Evolutionary conservation across 208 protist species (phyloP).

Genomic region (Strigomonas galati): DNA sequence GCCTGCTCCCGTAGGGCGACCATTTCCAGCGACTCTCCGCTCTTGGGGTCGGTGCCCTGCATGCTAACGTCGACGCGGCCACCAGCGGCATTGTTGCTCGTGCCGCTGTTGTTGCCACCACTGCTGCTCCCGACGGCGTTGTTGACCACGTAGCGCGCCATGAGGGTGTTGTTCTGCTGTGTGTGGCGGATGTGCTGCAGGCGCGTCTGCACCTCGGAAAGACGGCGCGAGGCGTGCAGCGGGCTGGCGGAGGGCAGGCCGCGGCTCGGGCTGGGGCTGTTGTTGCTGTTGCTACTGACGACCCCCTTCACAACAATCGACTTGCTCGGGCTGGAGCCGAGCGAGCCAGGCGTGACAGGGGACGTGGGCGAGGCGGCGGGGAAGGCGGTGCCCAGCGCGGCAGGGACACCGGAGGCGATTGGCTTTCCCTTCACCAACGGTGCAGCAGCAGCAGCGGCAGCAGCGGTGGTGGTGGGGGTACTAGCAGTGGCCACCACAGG

Average conservation of each 20-base stretch:
- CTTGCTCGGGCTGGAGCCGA: no score
- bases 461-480: background rate
- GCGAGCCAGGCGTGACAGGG: no score
- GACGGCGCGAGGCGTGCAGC: conserved; percentile 17
- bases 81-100: background rate
- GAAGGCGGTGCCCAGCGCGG: no score
- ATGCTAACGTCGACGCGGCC: conserved; percentile 16
- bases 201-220: conserved; percentile 52
- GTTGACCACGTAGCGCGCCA: conserved; percentile 46
- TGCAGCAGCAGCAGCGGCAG: background rate
- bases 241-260: background rate
- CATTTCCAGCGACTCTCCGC: background rate
- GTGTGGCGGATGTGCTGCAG: conserved; percentile 38
- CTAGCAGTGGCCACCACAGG: background rate
- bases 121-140: conserved; percentile 27
- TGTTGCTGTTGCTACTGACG: no score
- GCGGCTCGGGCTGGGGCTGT: no score
- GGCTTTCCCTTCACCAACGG: no score
- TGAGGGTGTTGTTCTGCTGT: conserved; percentile 32
- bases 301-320: no score
- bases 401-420: no score
- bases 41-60: conserved; percentile 18
- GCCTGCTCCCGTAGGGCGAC: conserved; percentile 12
- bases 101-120: no score
- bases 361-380: no score